These are phyloP conservation scores for Camellia lanceoleosa DNA, from an alignment of 148 eudicot genomes.

Conservation along the genomic window DNA sequence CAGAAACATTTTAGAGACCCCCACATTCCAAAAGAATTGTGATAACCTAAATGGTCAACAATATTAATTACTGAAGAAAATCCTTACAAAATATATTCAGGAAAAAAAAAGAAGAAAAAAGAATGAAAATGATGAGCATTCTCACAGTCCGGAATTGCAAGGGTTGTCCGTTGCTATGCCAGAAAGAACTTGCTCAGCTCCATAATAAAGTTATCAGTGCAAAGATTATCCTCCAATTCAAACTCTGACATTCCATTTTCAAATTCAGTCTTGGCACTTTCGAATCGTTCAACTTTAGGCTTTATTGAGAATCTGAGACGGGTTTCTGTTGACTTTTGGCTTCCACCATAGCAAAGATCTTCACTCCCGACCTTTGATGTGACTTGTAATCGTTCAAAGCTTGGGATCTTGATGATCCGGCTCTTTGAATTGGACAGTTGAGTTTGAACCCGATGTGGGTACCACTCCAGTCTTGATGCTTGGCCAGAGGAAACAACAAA, in stretches of 20 bases:
- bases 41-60: background rate
- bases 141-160: background rate
- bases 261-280: background rate
- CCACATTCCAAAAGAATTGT: too few relatives aligned
- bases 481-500: constrained; percentile 31
- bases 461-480: constrained; percentile 27
- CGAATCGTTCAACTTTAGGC: constrained; percentile 16
- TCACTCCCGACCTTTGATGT: constrained; percentile 14
- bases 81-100: background rate
- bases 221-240: background rate
- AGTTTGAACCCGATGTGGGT: background rate
- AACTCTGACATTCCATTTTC: constrained; percentile 7
- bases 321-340: constrained; percentile 15
- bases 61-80: background rate
- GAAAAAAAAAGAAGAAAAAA: background rate
- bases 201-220: constrained; percentile 3
- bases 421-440: background rate
- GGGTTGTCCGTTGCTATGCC: background rate
- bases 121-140: background rate
- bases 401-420: constrained; percentile 12
- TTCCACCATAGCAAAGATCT: constrained; percentile 4
- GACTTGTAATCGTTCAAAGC: constrained; percentile 18
- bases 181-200: constrained; percentile 10
- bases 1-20: background rate
- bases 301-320: background rate